Percentiles rank a stretch among this genome's conserved stretches.
These are phyloP conservation scores for Solanum lycopersicoides DNA, from an alignment of 257 asterid genomes.

Conservation along the genomic window DNA sequence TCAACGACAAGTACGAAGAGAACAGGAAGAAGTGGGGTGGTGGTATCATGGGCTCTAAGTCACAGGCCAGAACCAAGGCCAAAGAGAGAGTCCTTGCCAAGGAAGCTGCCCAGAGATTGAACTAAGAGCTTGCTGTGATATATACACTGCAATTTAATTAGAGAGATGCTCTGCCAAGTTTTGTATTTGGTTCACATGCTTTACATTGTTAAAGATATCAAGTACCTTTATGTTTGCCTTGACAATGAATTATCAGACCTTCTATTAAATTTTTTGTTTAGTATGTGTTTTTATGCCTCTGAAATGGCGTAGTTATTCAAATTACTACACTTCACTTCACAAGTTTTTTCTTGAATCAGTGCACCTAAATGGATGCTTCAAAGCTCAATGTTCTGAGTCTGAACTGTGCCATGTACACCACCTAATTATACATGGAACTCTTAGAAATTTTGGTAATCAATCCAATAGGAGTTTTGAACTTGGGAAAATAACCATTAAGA, in stretches of 20 bases:
- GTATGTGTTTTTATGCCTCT: background rate
- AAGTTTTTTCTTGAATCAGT: background rate
- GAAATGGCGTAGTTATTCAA: no score
- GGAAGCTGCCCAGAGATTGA: slow-evolving; percentile 30
- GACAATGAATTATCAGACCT: background rate
- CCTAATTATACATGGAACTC: background rate
- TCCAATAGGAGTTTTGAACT: background rate
- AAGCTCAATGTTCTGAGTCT: background rate
- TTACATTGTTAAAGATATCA: background rate
- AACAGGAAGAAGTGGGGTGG: slow-evolving; percentile 41
- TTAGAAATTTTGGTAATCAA: background rate
- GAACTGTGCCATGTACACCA: background rate
- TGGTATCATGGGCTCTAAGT: slow-evolving; percentile 39
- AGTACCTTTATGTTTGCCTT: background rate
- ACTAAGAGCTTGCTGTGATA: background rate
- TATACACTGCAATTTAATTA: background rate
- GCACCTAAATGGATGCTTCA: background rate
- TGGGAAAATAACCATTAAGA: background rate
- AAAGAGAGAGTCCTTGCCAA: slow-evolving; percentile 35
- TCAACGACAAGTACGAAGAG: slow-evolving; percentile 34
- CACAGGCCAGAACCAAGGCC: slow-evolving; percentile 38
- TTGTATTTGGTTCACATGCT: background rate
- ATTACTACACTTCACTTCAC: background rate
- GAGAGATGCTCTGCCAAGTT: background rate
- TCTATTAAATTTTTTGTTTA: background rate